Percentiles rank a stretch among this genome's conserved stretches.
Evolutionary conservation across 1,139 yeast species (phyloP).

Genomic region (Scheffersomyces illinoinensis): DNA sequence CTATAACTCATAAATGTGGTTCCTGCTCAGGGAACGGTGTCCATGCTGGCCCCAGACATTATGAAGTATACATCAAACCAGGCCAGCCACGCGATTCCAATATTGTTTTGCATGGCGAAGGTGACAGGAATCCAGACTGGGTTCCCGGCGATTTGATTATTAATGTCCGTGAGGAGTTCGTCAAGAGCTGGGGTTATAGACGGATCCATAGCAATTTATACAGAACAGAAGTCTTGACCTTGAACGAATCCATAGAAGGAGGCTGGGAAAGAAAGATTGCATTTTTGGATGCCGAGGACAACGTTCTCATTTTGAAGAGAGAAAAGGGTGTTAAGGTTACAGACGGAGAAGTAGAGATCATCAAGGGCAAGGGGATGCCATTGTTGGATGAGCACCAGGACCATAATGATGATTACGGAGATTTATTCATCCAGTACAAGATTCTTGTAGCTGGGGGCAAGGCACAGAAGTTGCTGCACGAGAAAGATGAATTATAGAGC

Average conservation of each 20-base stretch:
- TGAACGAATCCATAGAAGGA: slow-evolving; percentile 73
- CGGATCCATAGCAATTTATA: slow-evolving; percentile 73
- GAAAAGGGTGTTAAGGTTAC: slow-evolving; percentile 49
- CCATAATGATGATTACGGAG: slow-evolving; percentile 64
- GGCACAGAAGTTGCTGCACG: not conserved
- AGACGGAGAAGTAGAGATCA: slow-evolving; percentile 69
- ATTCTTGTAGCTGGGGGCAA: slow-evolving; percentile 50
- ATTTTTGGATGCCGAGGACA: slow-evolving; percentile 62
- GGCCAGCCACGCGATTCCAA: slow-evolving; percentile 68
- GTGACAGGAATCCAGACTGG: slow-evolving; percentile 81
- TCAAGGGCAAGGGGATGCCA: slow-evolving; percentile 89
- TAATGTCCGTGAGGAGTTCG: slow-evolving; percentile 53
- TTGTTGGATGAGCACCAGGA: slow-evolving; percentile 27
- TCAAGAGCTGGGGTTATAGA: slow-evolving; percentile 77
- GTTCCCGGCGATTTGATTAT: slow-evolving; percentile 78
- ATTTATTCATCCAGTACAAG: slow-evolving; percentile 69
- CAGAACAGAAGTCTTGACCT: slow-evolving; percentile 75
- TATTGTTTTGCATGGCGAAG: slow-evolving; percentile 69
- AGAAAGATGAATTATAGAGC: not conserved
- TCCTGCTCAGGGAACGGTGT: slow-evolving; percentile 74
- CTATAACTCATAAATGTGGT: slow-evolving; percentile 62
- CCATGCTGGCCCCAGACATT: slow-evolving; percentile 53
- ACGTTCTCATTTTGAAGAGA: slow-evolving; percentile 50
- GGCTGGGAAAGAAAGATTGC: slow-evolving; percentile 73
- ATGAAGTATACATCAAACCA: slow-evolving; percentile 63